Conservation (phyloP, 2,329 filamentous ascomycete species). For the Penicillium sp. region DNA sequence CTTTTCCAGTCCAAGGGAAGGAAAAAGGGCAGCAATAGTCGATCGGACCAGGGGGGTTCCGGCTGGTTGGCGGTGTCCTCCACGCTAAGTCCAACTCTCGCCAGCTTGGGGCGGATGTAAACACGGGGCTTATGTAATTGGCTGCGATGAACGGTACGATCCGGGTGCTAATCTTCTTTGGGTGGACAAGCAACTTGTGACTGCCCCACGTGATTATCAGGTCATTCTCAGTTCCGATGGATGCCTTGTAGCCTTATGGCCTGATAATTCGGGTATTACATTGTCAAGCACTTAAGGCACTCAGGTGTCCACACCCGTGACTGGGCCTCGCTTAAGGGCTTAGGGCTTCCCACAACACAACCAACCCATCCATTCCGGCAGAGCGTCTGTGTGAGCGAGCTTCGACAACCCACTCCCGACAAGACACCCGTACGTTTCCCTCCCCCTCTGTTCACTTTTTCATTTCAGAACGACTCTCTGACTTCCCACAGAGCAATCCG, state of each 20-base stretch:
- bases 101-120: constrained; percentile 21
- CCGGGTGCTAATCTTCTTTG: constrained; percentile 24
- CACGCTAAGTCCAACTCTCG: constrained; percentile 1
- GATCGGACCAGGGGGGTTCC: constrained; percentile 31
- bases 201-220: constrained; percentile 14
- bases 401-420: constrained; percentile 44
- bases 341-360: constrained; percentile 45
- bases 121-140: constrained; percentile 23
- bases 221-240: neutral
- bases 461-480: constrained; percentile 28
- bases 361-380: constrained; percentile 37
- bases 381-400: constrained; percentile 37
- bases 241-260: neutral
- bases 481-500: constrained; percentile 49
- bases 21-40: constrained; percentile 30
- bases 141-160: constrained; percentile 18
- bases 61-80: constrained; percentile 2
- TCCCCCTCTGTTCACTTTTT: constrained; percentile 21
- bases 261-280: neutral
- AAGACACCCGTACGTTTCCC: constrained; percentile 42
- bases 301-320: constrained; percentile 13
- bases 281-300: neutral
- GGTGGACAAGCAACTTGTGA: constrained; percentile 13
- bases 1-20: constrained; percentile 19
- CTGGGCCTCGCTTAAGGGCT: constrained; percentile 42